Evolutionary conservation across 331 rosid genomes (phyloP).

Genomic region (Quercus tomentella): DNA sequence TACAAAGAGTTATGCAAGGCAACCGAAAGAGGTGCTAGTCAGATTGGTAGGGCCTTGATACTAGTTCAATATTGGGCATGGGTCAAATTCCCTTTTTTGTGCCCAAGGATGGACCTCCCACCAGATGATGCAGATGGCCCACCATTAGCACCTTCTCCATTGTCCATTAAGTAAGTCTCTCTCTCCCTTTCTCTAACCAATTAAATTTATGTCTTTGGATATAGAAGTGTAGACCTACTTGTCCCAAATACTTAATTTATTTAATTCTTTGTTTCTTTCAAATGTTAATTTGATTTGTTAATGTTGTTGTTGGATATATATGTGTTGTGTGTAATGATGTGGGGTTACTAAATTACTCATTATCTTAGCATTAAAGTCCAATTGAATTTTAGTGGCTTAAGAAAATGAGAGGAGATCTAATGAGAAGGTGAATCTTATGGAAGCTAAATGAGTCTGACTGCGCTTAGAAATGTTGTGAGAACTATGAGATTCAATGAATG

Average conservation of each 20-base stretch:
- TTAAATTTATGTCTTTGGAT: no score
- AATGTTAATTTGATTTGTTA: neutral
- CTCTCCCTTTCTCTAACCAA: no score
- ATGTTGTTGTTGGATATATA: neutral
- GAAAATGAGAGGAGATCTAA: neutral
- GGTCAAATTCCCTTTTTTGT: no score
- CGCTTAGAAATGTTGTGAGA: neutral
- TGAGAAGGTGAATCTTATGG: neutral
- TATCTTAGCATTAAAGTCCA: neutral
- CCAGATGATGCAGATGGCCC: no score
- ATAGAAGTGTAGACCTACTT: no score
- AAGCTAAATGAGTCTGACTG: neutral
- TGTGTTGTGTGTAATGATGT: neutral
- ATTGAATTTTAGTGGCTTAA: neutral
- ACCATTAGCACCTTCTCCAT: no score
- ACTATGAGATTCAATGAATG: neutral
- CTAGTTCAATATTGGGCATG: no score
- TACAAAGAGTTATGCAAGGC: no score
- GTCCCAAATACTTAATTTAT: constrained; percentile 15
- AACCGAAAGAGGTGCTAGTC: no score
- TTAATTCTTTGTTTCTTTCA: neutral
- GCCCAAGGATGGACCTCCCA: no score
- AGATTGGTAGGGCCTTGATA: no score
- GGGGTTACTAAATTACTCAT: neutral
- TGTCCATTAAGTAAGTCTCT: no score